Base-by-base conservation (phyloP, 192 early-diverging fungal genomes). In the Linnemannia elongata region DNA sequence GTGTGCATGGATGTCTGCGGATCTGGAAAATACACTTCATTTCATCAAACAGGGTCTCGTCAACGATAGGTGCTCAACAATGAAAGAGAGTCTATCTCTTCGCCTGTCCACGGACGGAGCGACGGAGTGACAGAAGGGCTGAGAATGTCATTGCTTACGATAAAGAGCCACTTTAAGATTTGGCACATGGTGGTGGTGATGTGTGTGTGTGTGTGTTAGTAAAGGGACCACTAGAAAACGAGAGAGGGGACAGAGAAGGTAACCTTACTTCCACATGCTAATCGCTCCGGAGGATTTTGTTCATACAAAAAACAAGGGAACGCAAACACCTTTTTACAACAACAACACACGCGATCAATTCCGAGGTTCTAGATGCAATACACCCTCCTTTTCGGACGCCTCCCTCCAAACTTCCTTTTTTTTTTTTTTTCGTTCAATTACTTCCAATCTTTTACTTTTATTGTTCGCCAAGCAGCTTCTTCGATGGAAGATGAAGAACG, bases 141-240 rank as follows among this genome's bases (percentile, higher is more conserved):
- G 12, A 27, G 60, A 15, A 15, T 66, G 30, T 13, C 60, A 17
- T 66, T 13, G 60, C 60, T 66, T 12, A 66, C 30, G 60, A 66
- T 66, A 66, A 13, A 66, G 60, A 66, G 35, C 33, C 33, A 12
- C 33, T 12, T 66, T 66, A 33, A 66, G 60, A 66, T 66, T 66
- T 30, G 60, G 60, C 27, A 66, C 55, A 60, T 60, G 55, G 55
- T 7, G 22, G n/a, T 20, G 6, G 54, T 9, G n/a, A 60, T n/a
- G n/a, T n/a, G n/a, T n/a, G n/a, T n/a, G n/a, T n/a, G n/a, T n/a
- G n/a, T n/a, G n/a, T n/a, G n/a, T n/a, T n/a, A 6, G 24, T 5
- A 27, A 60, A 66, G 30, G 60, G 27, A 66, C 60, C 60, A 66
- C 60, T 66, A 66, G 60, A 30, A 66, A 66, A 66, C 60, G 12